Percentiles rank a stretch among this genome's conserved stretches.
These are phyloP conservation scores for Russula sp. DNA, from an alignment of 768 basidiomycete species.

Conservation along the genomic window DNA sequence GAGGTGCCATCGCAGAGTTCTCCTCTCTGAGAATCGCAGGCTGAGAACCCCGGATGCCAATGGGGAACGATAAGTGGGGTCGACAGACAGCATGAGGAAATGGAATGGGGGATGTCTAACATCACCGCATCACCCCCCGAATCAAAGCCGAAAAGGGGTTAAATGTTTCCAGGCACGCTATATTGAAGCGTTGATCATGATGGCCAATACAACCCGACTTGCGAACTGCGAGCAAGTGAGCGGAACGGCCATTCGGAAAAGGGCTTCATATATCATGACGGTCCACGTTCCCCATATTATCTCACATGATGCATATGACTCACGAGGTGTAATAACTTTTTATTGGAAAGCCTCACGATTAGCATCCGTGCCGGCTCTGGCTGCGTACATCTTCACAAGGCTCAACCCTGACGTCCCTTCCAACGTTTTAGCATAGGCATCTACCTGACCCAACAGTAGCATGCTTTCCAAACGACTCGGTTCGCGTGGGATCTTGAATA, in stretches of 20 bases:
- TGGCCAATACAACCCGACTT: neutral
- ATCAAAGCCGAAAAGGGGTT: too few species aligned
- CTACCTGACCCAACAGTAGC: slow-evolving; percentile 82
- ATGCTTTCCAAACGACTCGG: slow-evolving; percentile 86
- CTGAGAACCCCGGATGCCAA: too few species aligned
- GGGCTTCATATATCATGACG: neutral
- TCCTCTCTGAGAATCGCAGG: too few species aligned
- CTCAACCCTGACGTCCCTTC: slow-evolving; percentile 56
- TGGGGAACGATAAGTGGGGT: too few species aligned
- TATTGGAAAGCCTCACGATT: slow-evolving; percentile 23
- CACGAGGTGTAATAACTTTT: neutral
- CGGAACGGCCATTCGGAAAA: neutral
- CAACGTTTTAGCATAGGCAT: slow-evolving; percentile 77
- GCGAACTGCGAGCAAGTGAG: neutral
- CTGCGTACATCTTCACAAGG: slow-evolving; percentile 84
- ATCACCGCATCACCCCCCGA: too few species aligned
- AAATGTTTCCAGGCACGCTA: too few species aligned
- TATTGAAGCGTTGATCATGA: too few species aligned
- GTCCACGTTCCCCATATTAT: neutral
- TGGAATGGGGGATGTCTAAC: too few species aligned
- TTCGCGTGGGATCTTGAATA: slow-evolving; percentile 87
- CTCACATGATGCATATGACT: neutral
- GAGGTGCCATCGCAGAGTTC: neutral
- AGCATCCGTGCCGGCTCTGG: slow-evolving; percentile 41
- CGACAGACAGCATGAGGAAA: too few species aligned